Base-by-base conservation (phyloP, 495 filamentous ascomycete genomes). In the Sordaria brevicollis region DNA sequence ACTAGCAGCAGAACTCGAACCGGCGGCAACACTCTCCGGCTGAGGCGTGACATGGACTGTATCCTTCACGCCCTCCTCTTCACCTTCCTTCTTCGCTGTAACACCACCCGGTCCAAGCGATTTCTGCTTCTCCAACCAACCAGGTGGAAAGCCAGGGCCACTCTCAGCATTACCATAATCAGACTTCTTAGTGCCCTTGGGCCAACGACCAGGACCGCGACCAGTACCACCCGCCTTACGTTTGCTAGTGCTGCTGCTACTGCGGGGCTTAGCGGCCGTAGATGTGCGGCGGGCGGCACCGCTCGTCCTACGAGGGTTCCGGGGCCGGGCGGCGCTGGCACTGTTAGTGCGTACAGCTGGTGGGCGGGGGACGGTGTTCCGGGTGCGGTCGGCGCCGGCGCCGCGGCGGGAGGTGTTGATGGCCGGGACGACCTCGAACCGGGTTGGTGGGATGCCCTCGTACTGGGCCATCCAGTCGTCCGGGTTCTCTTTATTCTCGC, bases 361-460 rank as follows among this genome's bases (percentile, higher is more conserved):
- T 0, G 81, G 76, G 17, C 82, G 77, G 2, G 75, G 36, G 17
- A 82, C 68, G 13, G 68, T 69, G n/a, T 76, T 73, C n/a, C 77
- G 71, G 6, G 72, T 72, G 15, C 77, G 72, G 41, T 78, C 78
- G 33, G 65, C 65, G 15, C 77, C 71, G 41, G 77, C 78, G 13
- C 67, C 65, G 25, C 79, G 68, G 31, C 80, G 68, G 69, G 79
- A 68, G 31, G 80, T 76, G 31, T 76, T 78, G 29, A 93, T 82
- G 3, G 91, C 90, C 39, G 93, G 93, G 75, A 91, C 94, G 65
- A 96, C 88, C 74, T 96, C 91, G 78, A 95, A 97, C 70, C 93
- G 86, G 36, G 86, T 89, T 2, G 91, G 85, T 0, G 93, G 92
- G 65, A 97, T 93, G 41, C 83, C 81, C 5, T 77, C 76, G 70